These are phyloP conservation scores for Eucalyptus pauciflora DNA, from an alignment of 345 rosid genomes.

Conservation along the genomic window DNA sequence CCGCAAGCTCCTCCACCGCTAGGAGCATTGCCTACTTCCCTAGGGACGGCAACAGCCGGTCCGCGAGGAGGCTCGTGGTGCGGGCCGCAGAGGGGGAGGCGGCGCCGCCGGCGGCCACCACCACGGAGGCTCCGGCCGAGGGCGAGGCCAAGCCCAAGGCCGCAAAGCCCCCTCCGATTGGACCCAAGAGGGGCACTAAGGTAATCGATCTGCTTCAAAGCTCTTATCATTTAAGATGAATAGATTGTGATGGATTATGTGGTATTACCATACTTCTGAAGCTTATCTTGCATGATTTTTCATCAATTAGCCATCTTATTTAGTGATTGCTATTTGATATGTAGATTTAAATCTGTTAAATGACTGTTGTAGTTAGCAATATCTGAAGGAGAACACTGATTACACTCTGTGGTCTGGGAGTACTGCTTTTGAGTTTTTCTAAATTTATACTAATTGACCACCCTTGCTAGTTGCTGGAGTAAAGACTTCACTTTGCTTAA, in stretches of 20 bases:
- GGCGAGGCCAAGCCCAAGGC: background rate
- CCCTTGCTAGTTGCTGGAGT: background rate
- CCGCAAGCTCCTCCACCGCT: background rate
- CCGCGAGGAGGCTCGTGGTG: background rate
- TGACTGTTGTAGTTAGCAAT: background rate
- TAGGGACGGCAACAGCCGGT: background rate
- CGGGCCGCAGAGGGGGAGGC: conserved; percentile 1
- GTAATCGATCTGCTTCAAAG: background rate
- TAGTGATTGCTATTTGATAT: background rate
- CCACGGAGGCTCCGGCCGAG: background rate
- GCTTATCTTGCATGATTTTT: background rate
- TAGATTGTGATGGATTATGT: background rate
- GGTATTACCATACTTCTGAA: background rate
- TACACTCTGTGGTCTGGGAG: background rate
- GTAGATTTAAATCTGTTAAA: background rate
- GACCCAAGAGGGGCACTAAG: conserved; percentile 17
- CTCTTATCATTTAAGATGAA: background rate
- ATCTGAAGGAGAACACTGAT: background rate
- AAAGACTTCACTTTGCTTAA: background rate
- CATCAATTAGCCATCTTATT: background rate
- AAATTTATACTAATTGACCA: background rate
- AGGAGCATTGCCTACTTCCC: conserved; percentile 3
- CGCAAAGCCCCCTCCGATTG: conserved; percentile 14
- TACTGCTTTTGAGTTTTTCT: background rate
- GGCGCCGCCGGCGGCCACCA: background rate